A percentile compares a stretch with the other conserved stretches of the same genome.
Conservation (phyloP, 129 eudicot species). For the Centella asiatica region DNA sequence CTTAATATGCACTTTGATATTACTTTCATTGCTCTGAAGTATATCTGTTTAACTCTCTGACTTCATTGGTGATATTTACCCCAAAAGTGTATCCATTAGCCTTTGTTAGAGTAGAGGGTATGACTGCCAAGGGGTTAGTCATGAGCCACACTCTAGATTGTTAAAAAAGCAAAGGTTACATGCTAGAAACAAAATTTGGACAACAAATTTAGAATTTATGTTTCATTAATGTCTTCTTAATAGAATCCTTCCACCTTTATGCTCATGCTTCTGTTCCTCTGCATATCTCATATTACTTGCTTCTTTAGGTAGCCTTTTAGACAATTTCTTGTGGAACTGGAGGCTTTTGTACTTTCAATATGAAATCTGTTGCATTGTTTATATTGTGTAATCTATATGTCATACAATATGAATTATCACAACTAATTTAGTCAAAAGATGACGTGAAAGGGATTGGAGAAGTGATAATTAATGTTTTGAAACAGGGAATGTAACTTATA, state of each 20-base stretch:
- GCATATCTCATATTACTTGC: background rate
- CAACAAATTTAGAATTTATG: background rate
- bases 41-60: background rate
- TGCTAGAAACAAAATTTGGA: background rate
- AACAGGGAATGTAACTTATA: no score
- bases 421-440: no score
- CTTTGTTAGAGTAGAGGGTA: no score
- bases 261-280: background rate
- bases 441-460: no score
- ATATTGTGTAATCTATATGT: no score
- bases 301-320: background rate
- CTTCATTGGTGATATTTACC: background rate
- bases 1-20: background rate
- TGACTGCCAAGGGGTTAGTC: no score
- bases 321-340: background rate
- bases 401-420: no score
- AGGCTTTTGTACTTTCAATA: no score
- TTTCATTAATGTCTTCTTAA: background rate
- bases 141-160: background rate
- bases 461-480: no score
- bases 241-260: background rate
- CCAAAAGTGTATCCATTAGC: background rate
- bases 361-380: no score
- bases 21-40: background rate
- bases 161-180: background rate